These are phyloP conservation scores for Trichocladium antarcticum DNA, from an alignment of 495 filamentous ascomycete genomes.

Conservation along the genomic window DNA sequence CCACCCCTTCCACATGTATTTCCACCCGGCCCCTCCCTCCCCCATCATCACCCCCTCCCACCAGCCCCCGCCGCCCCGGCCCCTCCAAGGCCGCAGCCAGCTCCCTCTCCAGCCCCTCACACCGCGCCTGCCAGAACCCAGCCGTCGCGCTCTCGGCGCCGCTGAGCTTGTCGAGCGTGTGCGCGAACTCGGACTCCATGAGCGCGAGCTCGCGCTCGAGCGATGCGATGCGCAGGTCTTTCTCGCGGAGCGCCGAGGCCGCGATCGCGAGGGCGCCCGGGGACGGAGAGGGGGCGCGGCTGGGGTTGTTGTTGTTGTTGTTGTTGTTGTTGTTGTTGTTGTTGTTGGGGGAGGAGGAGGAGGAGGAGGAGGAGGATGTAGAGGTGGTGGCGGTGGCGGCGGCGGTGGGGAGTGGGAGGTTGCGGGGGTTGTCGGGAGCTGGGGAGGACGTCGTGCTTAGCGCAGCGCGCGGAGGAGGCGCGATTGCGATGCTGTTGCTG, in stretches of 20 bases:
- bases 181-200: slow-evolving; percentile 37
- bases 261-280: slow-evolving; percentile 12
- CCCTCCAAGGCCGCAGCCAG: no score
- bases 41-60: neutral
- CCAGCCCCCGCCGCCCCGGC: slow-evolving; percentile 19
- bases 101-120: slow-evolving; percentile 33
- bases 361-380: neutral
- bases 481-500: slow-evolving; percentile 22
- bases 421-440: slow-evolving; percentile 6
- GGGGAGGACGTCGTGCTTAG: slow-evolving; percentile 29
- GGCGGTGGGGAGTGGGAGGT: neutral
- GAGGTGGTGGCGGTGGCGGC: neutral
- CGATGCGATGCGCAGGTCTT: slow-evolving; percentile 34
- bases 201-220: slow-evolving; percentile 35
- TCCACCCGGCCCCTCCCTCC: neutral
- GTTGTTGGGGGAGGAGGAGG: neutral
- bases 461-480: slow-evolving; percentile 32
- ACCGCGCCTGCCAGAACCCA: slow-evolving; percentile 39
- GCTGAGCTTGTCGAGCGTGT: slow-evolving; percentile 35
- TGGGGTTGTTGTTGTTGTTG: neutral
- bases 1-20: neutral
- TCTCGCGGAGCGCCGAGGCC: slow-evolving; percentile 23
- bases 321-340: neutral
- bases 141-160: slow-evolving; percentile 36
- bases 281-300: neutral